phyloP scores from a whole-genome alignment of 2,329 filamentous ascomycete genomes.

The Moelleriella libera region DNA sequence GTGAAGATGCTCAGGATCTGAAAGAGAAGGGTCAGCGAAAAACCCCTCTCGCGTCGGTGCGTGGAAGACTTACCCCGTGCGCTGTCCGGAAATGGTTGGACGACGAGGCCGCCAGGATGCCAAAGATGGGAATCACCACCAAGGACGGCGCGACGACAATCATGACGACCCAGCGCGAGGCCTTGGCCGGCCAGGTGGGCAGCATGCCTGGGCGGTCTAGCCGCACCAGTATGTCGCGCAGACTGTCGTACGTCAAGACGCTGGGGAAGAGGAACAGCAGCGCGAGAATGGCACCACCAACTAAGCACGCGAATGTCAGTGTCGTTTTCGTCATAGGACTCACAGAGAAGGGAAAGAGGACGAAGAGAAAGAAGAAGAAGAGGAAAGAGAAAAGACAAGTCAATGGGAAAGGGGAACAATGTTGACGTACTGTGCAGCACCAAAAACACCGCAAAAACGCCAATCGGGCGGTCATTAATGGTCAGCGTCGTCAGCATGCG shows the following conservation, averaged over 20 bases:
- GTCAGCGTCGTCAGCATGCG: slow-evolving; percentile 3
- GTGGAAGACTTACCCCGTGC: slow-evolving; percentile 12
- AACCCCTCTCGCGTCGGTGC: background rate
- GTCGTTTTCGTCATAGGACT: background rate
- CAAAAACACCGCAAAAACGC: slow-evolving; percentile 1
- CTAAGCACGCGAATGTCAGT: background rate
- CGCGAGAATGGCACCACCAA: slow-evolving; percentile 8
- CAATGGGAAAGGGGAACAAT: no score
- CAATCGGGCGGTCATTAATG: slow-evolving; percentile 3
- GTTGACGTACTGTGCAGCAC: slow-evolving; percentile 3
- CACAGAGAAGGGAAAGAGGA: no score
- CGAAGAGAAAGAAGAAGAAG: background rate
- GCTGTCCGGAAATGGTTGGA: slow-evolving; percentile 13
- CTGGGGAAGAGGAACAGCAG: slow-evolving; percentile 13
- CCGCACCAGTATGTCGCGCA: slow-evolving; percentile 12
- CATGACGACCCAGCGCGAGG: slow-evolving; percentile 12
- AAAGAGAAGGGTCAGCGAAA: background rate
- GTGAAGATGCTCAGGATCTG: slow-evolving; percentile 15
- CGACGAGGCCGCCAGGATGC: slow-evolving; percentile 9
- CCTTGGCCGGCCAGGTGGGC: slow-evolving; percentile 8
- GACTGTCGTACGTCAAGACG: slow-evolving; percentile 12
- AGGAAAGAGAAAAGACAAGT: background rate
- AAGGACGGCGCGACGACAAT: slow-evolving; percentile 11
- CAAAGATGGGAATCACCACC: slow-evolving; percentile 13
- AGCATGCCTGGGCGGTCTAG: slow-evolving; percentile 9